These are phyloP conservation scores for Exophiala alcalophila DNA, from an alignment of 2,329 filamentous ascomycete species.

Conservation along the genomic window DNA sequence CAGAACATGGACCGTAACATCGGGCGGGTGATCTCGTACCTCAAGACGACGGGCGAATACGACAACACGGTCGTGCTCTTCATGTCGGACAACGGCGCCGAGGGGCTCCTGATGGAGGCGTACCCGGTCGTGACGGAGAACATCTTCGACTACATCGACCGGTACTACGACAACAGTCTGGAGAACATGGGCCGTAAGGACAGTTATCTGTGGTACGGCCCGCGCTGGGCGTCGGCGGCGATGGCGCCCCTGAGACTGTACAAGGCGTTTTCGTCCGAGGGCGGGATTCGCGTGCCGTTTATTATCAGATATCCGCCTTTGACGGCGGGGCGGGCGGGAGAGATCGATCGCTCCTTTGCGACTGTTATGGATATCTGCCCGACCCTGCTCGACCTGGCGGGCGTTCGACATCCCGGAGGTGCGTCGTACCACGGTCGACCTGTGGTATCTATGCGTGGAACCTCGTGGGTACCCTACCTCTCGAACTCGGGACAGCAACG, in stretches of 20 bases:
- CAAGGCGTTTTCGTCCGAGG: slow-evolving; percentile 32
- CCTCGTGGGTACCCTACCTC: slow-evolving; percentile 36
- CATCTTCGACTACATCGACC: slow-evolving; percentile 34
- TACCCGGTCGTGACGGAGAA: slow-evolving; percentile 34
- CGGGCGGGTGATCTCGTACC: slow-evolving; percentile 35
- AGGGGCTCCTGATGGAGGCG: slow-evolving; percentile 35
- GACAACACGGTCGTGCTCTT: slow-evolving; percentile 41
- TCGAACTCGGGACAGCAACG: slow-evolving; percentile 29
- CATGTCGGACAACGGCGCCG: slow-evolving; percentile 41
- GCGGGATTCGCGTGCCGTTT: slow-evolving; percentile 33
- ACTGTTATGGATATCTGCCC: slow-evolving; percentile 41
- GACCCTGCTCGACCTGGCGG: slow-evolving; percentile 38
- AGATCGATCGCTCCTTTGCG: slow-evolving; percentile 34
- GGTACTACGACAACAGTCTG: slow-evolving; percentile 40
- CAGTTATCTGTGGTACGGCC: slow-evolving; percentile 39
- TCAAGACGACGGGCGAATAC: slow-evolving; percentile 34
- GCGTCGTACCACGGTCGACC: slow-evolving; percentile 32
- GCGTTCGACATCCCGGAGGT: slow-evolving; percentile 35
- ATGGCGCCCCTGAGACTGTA: slow-evolving; percentile 33
- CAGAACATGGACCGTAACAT: slow-evolving; percentile 36
- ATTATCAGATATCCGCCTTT: slow-evolving; percentile 24
- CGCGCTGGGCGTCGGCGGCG: slow-evolving; percentile 35
- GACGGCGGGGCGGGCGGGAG: slow-evolving; percentile 24
- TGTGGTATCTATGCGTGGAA: slow-evolving; percentile 36
- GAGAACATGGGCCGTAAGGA: slow-evolving; percentile 38